A percentile compares a stretch with the other conserved stretches of the same genome.
These are phyloP conservation scores for Diaporthe citrichinensis DNA, from an alignment of 2,329 filamentous ascomycete genomes.

Conservation along the genomic window DNA sequence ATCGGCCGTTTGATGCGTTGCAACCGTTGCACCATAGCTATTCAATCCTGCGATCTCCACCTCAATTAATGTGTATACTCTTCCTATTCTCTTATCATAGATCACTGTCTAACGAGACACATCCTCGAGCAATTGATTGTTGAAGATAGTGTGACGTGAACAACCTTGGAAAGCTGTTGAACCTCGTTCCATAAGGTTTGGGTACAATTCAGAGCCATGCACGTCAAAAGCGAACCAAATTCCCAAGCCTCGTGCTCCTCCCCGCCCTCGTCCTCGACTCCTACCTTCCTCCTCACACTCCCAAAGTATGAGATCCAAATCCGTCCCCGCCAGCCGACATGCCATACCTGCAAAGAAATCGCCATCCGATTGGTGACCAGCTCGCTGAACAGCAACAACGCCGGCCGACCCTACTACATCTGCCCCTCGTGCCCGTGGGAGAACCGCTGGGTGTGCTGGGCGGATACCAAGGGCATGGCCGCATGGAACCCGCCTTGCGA, in stretches of 20 bases:
- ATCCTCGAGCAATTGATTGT: background rate
- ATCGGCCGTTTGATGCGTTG: background rate
- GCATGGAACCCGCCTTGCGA: background rate
- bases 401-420: slow-evolving; percentile 24
- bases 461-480: background rate
- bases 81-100: background rate
- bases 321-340: background rate
- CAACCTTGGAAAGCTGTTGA: background rate
- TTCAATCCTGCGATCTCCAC: background rate
- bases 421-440: slow-evolving; percentile 8
- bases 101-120: background rate
- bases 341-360: background rate
- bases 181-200: background rate
- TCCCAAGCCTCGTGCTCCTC: background rate
- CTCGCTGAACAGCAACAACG: background rate
- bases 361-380: background rate
- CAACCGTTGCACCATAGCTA: background rate
- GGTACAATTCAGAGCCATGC: too few species aligned
- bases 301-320: background rate
- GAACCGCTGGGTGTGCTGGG: slow-evolving; percentile 15
- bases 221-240: background rate
- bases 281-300: background rate
- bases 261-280: background rate
- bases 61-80: background rate
- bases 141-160: background rate